phyloP scores from a whole-genome alignment of 176 grass and related monocot genomes.

The Microstegium vimineum region DNA sequence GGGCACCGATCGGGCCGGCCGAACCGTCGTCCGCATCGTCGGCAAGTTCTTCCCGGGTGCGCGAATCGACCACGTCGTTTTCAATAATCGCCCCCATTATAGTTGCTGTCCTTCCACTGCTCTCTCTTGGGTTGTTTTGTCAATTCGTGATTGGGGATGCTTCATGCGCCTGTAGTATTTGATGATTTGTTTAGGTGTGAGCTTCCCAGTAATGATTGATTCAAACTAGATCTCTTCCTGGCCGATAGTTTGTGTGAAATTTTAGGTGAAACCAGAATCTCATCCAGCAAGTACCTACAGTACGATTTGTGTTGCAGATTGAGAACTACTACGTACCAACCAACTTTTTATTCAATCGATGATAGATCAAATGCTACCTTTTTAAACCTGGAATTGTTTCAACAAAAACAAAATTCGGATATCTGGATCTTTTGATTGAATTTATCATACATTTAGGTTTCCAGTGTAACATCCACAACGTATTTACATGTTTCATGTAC shows the following conservation, averaged over 20 bases:
- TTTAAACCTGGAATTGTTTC: no score
- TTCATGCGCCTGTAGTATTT: background rate
- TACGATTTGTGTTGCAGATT: background rate
- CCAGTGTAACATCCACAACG: no score
- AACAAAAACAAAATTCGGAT: no score
- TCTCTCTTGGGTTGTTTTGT: background rate
- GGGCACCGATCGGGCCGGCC: conserved; percentile 53
- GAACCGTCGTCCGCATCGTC: conserved; percentile 61
- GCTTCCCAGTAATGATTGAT: background rate
- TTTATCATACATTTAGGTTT: background rate
- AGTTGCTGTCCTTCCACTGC: no score
- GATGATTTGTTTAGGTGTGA: background rate
- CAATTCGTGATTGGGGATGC: background rate
- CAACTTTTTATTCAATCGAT: background rate
- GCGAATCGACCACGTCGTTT: background rate
- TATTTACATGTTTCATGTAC: background rate
- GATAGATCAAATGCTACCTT: background rate
- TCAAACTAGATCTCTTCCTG: background rate
- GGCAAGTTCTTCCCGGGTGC: conserved; percentile 91
- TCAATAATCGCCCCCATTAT: background rate
- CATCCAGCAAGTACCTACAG: no score
- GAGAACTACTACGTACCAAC: background rate
- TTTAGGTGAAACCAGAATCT: background rate
- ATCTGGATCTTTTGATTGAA: background rate
- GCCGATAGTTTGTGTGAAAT: background rate